These are phyloP conservation scores for Thermomucor indicae-seudaticae DNA, from an alignment of 371 early-diverging fungal genomes.

Conservation along the genomic window DNA sequence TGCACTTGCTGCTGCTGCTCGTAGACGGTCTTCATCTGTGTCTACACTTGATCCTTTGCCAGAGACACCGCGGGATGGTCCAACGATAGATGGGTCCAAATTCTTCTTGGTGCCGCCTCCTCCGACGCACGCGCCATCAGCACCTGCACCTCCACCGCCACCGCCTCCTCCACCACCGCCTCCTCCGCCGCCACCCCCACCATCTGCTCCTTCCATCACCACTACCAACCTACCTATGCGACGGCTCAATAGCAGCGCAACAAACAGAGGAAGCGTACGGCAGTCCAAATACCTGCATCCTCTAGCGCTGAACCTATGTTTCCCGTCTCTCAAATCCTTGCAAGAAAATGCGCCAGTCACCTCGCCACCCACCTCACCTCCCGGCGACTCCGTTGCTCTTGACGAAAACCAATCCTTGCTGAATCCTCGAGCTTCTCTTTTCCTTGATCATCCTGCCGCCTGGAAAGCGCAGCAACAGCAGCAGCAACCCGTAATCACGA, in stretches of 20 bases:
- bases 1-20: background rate
- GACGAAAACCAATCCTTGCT: too few relatives aligned
- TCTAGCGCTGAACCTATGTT: conserved; percentile 37
- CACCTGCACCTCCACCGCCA: conserved; percentile 17
- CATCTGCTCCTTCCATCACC: conserved; percentile 3
- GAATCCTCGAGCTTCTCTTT: too few relatives aligned
- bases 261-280: conserved; percentile 14
- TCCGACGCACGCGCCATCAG: background rate
- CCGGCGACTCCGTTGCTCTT: background rate
- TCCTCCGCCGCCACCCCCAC: conserved; percentile 24
- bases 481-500: conserved; percentile 15
- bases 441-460: background rate
- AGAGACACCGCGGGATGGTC: too few relatives aligned
- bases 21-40: too few relatives aligned
- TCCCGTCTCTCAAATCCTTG: conserved; percentile 33
- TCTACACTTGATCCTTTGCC: conserved; percentile 13
- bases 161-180: conserved; percentile 33
- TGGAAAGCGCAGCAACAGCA: background rate
- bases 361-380: conserved; percentile 12
- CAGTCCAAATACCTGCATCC: conserved; percentile 40
- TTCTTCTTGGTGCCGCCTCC: conserved; percentile 6
- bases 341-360: conserved; percentile 27
- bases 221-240: too few relatives aligned
- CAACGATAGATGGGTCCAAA: too few relatives aligned
- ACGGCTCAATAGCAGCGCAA: conserved; percentile 5